Conservation (phyloP, 371 early-diverging fungal species). For the Apophysomyces elegans region DNA sequence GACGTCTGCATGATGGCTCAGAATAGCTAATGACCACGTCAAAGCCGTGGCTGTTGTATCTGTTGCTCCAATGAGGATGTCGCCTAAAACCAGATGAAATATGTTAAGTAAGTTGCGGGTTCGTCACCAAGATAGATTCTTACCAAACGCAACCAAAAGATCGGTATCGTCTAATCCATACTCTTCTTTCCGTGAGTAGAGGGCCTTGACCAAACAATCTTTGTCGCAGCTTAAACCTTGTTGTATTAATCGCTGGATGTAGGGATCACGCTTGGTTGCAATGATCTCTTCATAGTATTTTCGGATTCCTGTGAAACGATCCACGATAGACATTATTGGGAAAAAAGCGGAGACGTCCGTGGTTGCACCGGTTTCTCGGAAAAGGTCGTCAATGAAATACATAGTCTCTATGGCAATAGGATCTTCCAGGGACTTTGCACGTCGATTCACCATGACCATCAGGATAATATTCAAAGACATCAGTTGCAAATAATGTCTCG, state of each 20-base stretch:
- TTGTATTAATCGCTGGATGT: slow-evolving; percentile 8
- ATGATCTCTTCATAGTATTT: slow-evolving; percentile 1
- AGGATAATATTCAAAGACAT: slow-evolving; percentile 18
- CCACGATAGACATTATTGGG: neutral
- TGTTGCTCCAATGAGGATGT: slow-evolving; percentile 15
- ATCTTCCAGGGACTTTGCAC: slow-evolving; percentile 6
- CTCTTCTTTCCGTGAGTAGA: slow-evolving; percentile 11
- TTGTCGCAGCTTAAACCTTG: neutral
- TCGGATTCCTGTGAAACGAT: neutral
- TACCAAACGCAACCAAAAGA: slow-evolving; percentile 19
- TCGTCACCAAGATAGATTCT: neutral
- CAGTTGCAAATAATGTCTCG: slow-evolving; percentile 13
- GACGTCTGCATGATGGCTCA: slow-evolving; percentile 17
- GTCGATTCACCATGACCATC: neutral
- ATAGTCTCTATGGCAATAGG: neutral
- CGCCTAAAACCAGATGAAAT: slow-evolving; percentile 2
- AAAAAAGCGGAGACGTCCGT: slow-evolving; percentile 7
- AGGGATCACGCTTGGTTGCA: slow-evolving; percentile 11
- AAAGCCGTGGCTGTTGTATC: slow-evolving; percentile 17
- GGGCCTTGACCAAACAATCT: slow-evolving; percentile 10
- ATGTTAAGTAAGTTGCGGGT: neutral
- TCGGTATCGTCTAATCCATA: slow-evolving; percentile 24
- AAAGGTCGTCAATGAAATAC: neutral
- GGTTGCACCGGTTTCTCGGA: slow-evolving; percentile 1
- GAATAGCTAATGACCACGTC: slow-evolving; percentile 19